Evolutionary conservation across 176 grass and related monocot species (phyloP), one percentile per base, ranked within the genome.

Genomic region (Areca catechu): DNA sequence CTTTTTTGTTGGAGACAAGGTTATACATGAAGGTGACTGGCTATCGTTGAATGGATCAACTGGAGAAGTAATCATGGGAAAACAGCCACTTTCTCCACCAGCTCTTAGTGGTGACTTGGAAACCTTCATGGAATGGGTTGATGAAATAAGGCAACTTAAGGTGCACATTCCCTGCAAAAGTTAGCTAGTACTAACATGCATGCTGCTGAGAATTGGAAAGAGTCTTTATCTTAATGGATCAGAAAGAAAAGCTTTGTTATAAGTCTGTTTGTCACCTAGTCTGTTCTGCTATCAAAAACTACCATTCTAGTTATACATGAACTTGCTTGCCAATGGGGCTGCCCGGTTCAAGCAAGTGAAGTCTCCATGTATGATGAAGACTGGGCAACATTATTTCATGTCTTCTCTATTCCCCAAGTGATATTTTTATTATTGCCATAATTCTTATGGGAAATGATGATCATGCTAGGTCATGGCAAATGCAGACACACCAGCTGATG

Each of bases 91-190:
- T 57, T 60, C 63, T 74, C 88, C 94, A 54, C 76, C 94, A 51
- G 81, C 84, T 67, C 84, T 93, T 49, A 98, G 94, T 50, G 81
- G 79, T 54, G 88, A 98, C 49, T 79, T 98, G 84, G 81, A 68
- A 67, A 78, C 71, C 62, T 98, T 98, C 76, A 98, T 98, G 94
- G 53, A 76, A 24, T 98, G 94, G 94, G 94, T 98, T 48, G 94
- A 98, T 71, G 87, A 78, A 50, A 72, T 89, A 71, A 98, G 88
- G 37, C 67, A 93, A 62, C 72, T 98, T 15, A 93, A 93, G 94
- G 94, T 98, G 59, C 30, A 76, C 54, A 17, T 9, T 48, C 57
- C 9, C 5, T 74, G 25, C 19, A 19, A 52, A 66, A 14, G 30
- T 18, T 15, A 20, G 20, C 37, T 34, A 20, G 20, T 37, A 37